These are phyloP conservation scores for Volvox africanus DNA, from an alignment of 139 green algal species.

Conservation along the genomic window DNA sequence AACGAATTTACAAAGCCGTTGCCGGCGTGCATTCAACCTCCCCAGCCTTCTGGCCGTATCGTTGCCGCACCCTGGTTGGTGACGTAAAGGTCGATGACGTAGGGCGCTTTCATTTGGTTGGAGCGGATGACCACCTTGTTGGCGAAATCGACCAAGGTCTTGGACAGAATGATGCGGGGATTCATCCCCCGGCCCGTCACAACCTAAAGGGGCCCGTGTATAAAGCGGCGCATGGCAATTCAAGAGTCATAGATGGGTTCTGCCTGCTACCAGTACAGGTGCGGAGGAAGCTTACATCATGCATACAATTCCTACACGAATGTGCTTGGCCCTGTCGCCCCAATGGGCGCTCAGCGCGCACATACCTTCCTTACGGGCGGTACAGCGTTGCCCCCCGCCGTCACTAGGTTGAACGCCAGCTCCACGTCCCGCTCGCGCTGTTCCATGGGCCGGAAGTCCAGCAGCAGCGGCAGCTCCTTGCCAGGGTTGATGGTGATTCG, in stretches of 20 bases:
- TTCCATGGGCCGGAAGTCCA: conserved; percentile 54
- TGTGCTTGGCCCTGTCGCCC: too few relatives aligned
- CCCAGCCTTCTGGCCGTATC: too few relatives aligned
- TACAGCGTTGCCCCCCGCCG: background rate
- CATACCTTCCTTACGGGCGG: conserved; percentile 31
- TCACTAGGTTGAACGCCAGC: conserved; percentile 49
- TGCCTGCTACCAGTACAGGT: too few relatives aligned
- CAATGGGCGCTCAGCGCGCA: too few relatives aligned
- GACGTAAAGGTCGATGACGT: conserved; percentile 35
- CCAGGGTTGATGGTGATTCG: conserved; percentile 56
- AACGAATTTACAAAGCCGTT: too few relatives aligned
- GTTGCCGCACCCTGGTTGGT: conserved; percentile 36
- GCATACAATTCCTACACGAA: too few relatives aligned
- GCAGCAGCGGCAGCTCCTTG: conserved; percentile 53
- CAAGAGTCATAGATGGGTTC: too few relatives aligned
- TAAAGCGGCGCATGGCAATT: too few relatives aligned
- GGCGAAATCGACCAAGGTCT: conserved; percentile 74
- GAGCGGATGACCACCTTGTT: conserved; percentile 69
- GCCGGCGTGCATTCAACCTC: too few relatives aligned
- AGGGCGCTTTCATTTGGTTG: conserved; percentile 61
- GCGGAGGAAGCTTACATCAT: too few relatives aligned
- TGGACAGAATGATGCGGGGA: conserved; percentile 70
- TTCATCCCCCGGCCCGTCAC: conserved; percentile 58
- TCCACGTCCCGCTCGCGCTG: conserved; percentile 40
- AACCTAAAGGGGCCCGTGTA: background rate